Conservation (phyloP, 169 alveolate species). For the Theileria orientalis region DNA sequence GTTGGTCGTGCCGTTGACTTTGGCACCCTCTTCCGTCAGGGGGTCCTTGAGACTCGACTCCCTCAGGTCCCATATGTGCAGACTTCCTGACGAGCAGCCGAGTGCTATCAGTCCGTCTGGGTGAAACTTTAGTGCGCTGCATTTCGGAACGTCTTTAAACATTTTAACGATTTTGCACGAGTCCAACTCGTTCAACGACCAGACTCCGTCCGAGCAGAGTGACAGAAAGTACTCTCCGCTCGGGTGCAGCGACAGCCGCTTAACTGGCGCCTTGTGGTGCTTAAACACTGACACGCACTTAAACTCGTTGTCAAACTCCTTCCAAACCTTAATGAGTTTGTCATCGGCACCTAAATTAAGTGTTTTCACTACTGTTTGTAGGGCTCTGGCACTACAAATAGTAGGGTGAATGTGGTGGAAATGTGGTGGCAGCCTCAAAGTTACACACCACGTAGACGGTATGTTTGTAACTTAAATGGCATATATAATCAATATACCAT, state of each 20-base stretch:
- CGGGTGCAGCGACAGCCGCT: conserved; percentile 77
- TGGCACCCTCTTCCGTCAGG: not conserved
- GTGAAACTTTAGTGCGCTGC: conserved; percentile 67
- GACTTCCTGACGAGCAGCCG: conserved; percentile 72
- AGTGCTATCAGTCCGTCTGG: conserved; percentile 87
- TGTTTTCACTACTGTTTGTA: conserved; percentile 20
- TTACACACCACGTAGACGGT: no score
- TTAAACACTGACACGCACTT: conserved; percentile 62
- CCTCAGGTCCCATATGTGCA: conserved; percentile 84
- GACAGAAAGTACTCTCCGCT: conserved; percentile 75
- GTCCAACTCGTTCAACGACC: conserved; percentile 77
- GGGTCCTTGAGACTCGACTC: conserved; percentile 67
- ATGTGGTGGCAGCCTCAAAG: no score
- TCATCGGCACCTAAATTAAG: conserved; percentile 69
- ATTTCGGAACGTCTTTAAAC: conserved; percentile 68
- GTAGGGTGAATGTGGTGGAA: no score
- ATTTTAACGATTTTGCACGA: conserved; percentile 73
- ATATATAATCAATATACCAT: not conserved
- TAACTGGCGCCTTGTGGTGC: conserved; percentile 73
- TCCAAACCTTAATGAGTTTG: conserved; percentile 77
- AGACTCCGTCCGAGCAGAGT: conserved; percentile 69
- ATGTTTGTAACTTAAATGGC: no score
- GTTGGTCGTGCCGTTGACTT: not conserved
- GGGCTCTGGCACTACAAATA: no score
- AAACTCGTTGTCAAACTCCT: conserved; percentile 54